Evolutionary conservation across 352 stramenopile species (phyloP), one percentile per base, ranked within the genome.

Genomic region (Globisporangium carolinianum): DNA sequence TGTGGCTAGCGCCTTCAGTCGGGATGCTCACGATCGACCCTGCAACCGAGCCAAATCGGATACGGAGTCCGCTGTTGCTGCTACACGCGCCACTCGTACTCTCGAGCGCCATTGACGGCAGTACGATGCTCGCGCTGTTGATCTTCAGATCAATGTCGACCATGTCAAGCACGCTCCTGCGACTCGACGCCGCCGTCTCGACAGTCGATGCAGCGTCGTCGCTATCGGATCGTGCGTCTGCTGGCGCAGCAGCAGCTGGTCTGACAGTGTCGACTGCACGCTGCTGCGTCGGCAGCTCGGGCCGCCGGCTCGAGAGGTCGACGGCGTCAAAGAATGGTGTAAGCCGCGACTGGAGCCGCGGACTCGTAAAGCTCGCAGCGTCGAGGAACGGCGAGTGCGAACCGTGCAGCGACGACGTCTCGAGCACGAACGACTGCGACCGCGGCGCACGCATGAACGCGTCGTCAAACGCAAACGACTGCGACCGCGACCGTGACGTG

Each of bases 251-350:
- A 32, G 24, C 24, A 32, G 24, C 24, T 32, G 24, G 24, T 32
- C 24, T 3, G 2, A 32, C 24, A 32, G 24, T 32, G 24, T 32
- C 24, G 24, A 32, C 24, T 32, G 24, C 24, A 3, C 24, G 24
- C 7, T 14, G 7, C 7, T 14, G 11, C 45, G 17, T 49, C n/a
- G 45, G 32, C 6, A 36, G 4, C n/a, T 52, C 38, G 1, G 51
- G 51, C n/a, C 18, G 37, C 48, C 60, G 53, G 35, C 10, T 79
- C 32, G 60, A 70, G 8, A 60, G 58, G 61, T 86, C 73, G 10
- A 87, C 55, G 38, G 79, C 75, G 62, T 89, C 79, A 52, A 89
- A 89, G 59, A 87, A 89, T 35, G 77, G 77, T 11, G 79, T 87
- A 37, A 63, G 65, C 47, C 46, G 64, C 51, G 71, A 62, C 12